phyloP scores from a whole-genome alignment of 2,329 filamentous ascomycete species.

The Penicillium sp. region DNA sequence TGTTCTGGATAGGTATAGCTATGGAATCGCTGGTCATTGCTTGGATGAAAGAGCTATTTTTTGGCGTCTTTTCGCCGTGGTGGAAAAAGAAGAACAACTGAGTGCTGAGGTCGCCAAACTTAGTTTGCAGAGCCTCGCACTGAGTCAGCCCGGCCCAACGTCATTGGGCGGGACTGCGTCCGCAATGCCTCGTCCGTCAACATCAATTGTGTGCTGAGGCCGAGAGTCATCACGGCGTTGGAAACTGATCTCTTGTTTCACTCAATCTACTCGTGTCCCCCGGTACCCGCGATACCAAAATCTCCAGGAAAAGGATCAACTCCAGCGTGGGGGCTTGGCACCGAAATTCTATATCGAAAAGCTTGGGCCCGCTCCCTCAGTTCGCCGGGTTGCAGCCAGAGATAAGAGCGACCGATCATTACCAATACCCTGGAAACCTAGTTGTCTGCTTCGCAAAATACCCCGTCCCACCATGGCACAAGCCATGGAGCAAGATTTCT shows the following conservation, averaged over 20 bases:
- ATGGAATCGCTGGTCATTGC: no score
- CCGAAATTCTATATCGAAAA: slow-evolving; percentile 7
- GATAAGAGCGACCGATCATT: neutral
- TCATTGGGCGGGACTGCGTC: slow-evolving; percentile 26
- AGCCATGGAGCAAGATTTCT: slow-evolving; percentile 31
- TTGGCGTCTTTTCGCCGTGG: no score
- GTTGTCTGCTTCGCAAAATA: neutral
- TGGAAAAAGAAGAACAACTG: no score
- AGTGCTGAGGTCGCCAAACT: no score
- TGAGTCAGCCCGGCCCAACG: neutral
- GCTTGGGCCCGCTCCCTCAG: neutral
- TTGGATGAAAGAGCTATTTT: no score
- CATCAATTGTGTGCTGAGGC: slow-evolving; percentile 2
- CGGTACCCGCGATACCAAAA: neutral
- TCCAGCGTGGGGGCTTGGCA: neutral
- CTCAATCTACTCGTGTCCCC: neutral
- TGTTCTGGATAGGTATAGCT: no score
- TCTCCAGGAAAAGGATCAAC: neutral
- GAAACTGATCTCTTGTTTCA: neutral
- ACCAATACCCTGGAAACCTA: neutral
- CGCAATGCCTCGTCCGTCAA: slow-evolving; percentile 18
- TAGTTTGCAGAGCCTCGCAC: neutral
- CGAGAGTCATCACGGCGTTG: neutral
- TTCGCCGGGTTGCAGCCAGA: neutral
- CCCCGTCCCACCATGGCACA: slow-evolving; percentile 20